phyloP scores from a whole-genome alignment of 345 rosid species.

The Salix exigua region DNA sequence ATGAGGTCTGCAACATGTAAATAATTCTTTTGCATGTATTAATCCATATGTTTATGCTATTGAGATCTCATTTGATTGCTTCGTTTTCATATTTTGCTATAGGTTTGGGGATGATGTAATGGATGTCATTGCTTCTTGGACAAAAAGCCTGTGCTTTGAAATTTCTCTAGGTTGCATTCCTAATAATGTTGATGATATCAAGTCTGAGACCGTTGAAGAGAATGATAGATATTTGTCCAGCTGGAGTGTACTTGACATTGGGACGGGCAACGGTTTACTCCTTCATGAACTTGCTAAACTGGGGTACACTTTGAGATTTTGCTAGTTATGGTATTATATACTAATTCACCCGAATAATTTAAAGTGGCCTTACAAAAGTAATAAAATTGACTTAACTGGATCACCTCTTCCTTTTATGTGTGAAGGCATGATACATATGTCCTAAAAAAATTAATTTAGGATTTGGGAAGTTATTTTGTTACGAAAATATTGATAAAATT shows the following conservation, averaged over 20 bases:
- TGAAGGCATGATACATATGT: background rate
- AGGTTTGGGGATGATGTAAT: conserved; percentile 98
- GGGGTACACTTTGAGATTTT: conserved; percentile 61
- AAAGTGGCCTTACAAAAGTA: too few species aligned
- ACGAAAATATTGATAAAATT: too few species aligned
- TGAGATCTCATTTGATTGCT: background rate
- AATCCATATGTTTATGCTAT: background rate
- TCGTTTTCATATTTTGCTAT: conserved; percentile 9
- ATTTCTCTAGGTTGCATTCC: conserved; percentile 50
- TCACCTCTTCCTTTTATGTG: background rate
- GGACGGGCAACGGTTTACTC: conserved; percentile 94
- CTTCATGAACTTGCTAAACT: conserved; percentile 93
- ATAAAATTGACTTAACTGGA: background rate
- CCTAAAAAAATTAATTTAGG: background rate
- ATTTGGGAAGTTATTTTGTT: background rate
- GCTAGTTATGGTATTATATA: conserved; percentile 31
- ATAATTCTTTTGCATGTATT: too few species aligned
- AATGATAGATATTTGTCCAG: conserved; percentile 52
- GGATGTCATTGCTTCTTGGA: conserved; percentile 89
- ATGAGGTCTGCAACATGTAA: too few species aligned
- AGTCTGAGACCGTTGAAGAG: conserved; percentile 46
- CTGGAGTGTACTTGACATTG: conserved; percentile 96
- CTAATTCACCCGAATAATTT: background rate
- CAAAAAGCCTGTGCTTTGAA: conserved; percentile 64
- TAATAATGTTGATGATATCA: conserved; percentile 36